Base-by-base conservation (phyloP, 2,329 filamentous ascomycete genomes). In the Xylariaceae sp. region DNA sequence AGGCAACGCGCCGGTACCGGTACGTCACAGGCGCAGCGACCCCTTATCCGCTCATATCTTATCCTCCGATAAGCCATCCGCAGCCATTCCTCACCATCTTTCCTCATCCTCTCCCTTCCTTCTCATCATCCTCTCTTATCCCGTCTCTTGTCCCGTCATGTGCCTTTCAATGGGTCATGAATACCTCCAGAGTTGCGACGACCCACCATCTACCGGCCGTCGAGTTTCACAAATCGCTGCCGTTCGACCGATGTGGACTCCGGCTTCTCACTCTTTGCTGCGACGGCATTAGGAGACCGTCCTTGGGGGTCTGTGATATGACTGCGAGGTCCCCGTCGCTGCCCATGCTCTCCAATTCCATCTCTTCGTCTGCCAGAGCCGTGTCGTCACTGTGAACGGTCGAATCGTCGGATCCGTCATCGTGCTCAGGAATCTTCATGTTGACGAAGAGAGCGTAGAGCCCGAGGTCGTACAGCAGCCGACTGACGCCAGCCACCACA, bases 381-480 rank as follows among this genome's bases (percentile, higher is more conserved):
- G 36, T 36, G 11, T 17, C 21, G 3, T 24, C 28, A 10, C 35
- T 30, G 11, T 19, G 33, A 7, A 11, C 14, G 10, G 38, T 17
- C 19, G 36, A 29, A 23, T 44, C 42, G 18, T 21, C 32, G 5
- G 41, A 38, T 14, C 40, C 37, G 2, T 17, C 25, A 45, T 70
- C 65, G 36, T 70, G 57, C 23, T 60, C 55, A 37, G 72, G 56
- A 19, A 78, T 45, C 45, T 66, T 70, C 51, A 76, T 66, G 37
- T 75, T 76, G 18, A 76, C 62, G 49, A 78, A 80, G 56, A 78
- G 60, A 11, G 64, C 65, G 50, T 70, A 78, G 9, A 80, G 46
- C 0, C 75, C 75, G 19, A 77, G 47, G 35, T 79, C 75, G 42
- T 80, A 80, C 1, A 63, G 60, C 19, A 79, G 50, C 4, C 73